Conservation (phyloP, 1,284 basidiomycete genomes). For the Ganoderma sinense region DNA sequence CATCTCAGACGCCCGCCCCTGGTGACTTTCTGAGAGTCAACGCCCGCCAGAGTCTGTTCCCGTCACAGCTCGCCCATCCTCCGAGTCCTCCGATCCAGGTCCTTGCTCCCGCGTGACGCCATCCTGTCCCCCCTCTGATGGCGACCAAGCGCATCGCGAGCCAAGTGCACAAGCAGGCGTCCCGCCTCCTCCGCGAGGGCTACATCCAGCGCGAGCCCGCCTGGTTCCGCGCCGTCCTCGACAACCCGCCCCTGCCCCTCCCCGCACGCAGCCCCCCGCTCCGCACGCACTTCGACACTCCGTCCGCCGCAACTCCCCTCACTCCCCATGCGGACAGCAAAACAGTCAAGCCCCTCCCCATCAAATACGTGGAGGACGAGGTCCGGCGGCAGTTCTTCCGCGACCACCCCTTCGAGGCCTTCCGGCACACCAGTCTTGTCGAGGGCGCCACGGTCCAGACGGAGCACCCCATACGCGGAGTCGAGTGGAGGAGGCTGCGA, state of each 20-base stretch:
- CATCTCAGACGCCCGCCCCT: constrained; percentile 5
- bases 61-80: not conserved
- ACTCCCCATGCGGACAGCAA: constrained; percentile 37
- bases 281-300: constrained; percentile 60
- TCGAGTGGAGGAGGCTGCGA: constrained; percentile 76
- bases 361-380: constrained; percentile 88
- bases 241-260: constrained; percentile 87
- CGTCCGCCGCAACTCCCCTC: constrained; percentile 16
- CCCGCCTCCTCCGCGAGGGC: constrained; percentile 80
- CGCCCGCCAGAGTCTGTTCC: not conserved
- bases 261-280: constrained; percentile 76
- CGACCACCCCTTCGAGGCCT: constrained; percentile 97
- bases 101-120: constrained; percentile 1
- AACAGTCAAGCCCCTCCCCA: constrained; percentile 62
- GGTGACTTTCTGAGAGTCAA: not conserved
- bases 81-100: not conserved
- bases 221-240: constrained; percentile 89
- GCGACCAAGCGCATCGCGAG: constrained; percentile 89
- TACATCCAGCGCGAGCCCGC: constrained; percentile 77
- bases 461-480: constrained; percentile 64
- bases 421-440: constrained; percentile 81
- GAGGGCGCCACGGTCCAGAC: constrained; percentile 70
- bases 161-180: constrained; percentile 90
- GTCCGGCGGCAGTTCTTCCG: constrained; percentile 92
- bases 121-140: constrained; percentile 6